These are phyloP conservation scores for Chrysosporium queenslandicum DNA, from an alignment of 2,329 filamentous ascomycete genomes.

Conservation along the genomic window DNA sequence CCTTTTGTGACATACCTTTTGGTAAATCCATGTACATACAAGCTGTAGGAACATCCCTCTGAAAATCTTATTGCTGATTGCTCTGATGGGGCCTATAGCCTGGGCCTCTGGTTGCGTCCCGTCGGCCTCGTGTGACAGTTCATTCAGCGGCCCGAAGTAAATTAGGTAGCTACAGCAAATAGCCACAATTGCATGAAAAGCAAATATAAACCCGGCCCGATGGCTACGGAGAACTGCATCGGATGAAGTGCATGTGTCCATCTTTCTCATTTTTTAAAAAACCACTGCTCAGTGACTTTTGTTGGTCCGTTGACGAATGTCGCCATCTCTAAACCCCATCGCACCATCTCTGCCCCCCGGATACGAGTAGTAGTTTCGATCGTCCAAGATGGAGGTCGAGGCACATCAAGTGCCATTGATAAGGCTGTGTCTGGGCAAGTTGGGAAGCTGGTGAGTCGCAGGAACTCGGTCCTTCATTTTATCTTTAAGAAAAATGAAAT, in stretches of 20 bases:
- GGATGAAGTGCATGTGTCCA: neutral
- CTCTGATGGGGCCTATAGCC: no score
- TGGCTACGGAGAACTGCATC: neutral
- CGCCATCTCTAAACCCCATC: neutral
- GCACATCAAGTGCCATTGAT: neutral
- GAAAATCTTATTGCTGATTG: no score
- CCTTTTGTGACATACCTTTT: no score
- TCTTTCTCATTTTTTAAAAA: neutral
- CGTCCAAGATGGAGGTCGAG: neutral
- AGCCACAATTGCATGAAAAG: no score
- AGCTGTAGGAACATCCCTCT: no score
- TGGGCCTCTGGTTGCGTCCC: no score
- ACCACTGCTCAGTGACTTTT: no score
- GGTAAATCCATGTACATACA: no score
- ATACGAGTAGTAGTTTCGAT: neutral
- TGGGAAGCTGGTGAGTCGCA: conserved; percentile 6
- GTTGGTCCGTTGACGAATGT: neutral
- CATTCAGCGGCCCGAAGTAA: no score
- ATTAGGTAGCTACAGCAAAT: no score
- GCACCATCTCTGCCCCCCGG: neutral
- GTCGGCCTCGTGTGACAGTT: no score
- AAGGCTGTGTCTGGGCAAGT: conserved; percentile 9
- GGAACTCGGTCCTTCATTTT: neutral
- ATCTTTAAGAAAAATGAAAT: neutral
- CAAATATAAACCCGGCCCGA: neutral